Evolutionary conservation across 108 stramenopile species (phyloP).

Genomic region (Mediolabrus comicus): DNA sequence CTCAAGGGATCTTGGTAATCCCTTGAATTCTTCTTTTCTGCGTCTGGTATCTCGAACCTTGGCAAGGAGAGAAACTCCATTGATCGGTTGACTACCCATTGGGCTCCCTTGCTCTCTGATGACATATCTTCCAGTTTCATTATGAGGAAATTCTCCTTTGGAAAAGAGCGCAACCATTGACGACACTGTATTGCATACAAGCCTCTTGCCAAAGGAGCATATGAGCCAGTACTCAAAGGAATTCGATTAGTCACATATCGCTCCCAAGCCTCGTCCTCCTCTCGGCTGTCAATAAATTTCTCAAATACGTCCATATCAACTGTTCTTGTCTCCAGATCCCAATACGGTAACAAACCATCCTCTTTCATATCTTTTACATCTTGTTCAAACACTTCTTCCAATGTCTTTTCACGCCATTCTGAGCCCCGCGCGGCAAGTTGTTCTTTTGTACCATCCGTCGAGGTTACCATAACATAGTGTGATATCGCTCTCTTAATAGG

Average conservation of each 20-base stretch:
- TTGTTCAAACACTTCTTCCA: slow-evolving; percentile 80
- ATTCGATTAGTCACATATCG: slow-evolving; percentile 64
- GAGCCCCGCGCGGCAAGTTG: slow-evolving; percentile 78
- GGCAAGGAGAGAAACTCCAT: slow-evolving; percentile 59
- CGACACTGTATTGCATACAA: slow-evolving; percentile 91
- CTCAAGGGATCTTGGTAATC: slow-evolving; percentile 33
- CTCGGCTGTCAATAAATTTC: slow-evolving; percentile 46
- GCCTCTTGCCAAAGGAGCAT: slow-evolving; percentile 87
- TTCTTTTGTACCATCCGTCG: slow-evolving; percentile 72
- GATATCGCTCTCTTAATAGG: slow-evolving; percentile 89
- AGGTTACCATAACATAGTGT: slow-evolving; percentile 95
- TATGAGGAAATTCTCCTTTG: slow-evolving; percentile 67
- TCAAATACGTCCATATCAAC: slow-evolving; percentile 54
- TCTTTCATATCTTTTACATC: slow-evolving; percentile 71
- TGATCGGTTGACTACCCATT: slow-evolving; percentile 45
- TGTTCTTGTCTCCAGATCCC: slow-evolving; percentile 53
- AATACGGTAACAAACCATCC: slow-evolving; percentile 82
- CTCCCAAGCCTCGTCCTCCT: slow-evolving; percentile 73
- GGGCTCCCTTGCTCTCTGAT: slow-evolving; percentile 32
- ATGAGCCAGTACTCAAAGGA: slow-evolving; percentile 82
- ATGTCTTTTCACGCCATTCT: slow-evolving; percentile 79
- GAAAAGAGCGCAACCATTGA: slow-evolving; percentile 88
- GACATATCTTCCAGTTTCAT: slow-evolving; percentile 83
- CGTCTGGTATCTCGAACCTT: slow-evolving; percentile 31
- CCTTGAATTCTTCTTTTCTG: slow-evolving; percentile 39